phyloP scores from a whole-genome alignment of 345 rosid species.

The Angophora floribunda region DNA sequence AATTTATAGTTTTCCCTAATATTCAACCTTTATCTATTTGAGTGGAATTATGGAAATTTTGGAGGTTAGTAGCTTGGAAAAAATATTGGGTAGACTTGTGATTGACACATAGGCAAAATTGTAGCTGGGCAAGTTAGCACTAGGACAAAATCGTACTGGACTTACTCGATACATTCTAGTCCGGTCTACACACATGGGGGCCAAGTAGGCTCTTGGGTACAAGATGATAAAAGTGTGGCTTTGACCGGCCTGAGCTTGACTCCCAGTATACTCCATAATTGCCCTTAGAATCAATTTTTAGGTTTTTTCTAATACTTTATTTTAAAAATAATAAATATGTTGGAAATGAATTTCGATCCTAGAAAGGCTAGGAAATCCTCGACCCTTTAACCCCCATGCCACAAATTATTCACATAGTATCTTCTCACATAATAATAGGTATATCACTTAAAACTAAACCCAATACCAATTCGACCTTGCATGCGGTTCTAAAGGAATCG shows the following conservation, averaged over 20 bases:
- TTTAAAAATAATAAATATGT: neutral
- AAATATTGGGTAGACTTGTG: too few species aligned
- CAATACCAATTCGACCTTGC: neutral
- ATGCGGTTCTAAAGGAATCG: neutral
- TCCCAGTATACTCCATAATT: neutral
- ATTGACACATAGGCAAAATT: too few species aligned
- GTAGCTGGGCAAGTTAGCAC: neutral
- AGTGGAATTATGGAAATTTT: neutral
- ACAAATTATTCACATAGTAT: neutral
- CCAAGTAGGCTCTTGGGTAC: neutral
- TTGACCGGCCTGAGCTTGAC: neutral
- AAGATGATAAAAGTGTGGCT: neutral
- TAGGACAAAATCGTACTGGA: fast-evolving
- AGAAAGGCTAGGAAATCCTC: neutral
- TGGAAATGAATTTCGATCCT: neutral
- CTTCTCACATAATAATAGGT: neutral
- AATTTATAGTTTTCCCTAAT: too few species aligned
- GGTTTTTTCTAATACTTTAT: too few species aligned
- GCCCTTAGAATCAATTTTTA: neutral
- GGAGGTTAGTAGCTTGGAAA: too few species aligned
- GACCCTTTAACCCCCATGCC: neutral
- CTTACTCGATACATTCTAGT: neutral
- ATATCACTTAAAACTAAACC: neutral
- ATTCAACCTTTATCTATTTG: neutral
- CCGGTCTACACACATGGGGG: too few species aligned